Percentiles rank a stretch among this genome's conserved stretches.
phyloP scores from a whole-genome alignment of 371 early-diverging fungal species.

The Mycotypha africana region DNA sequence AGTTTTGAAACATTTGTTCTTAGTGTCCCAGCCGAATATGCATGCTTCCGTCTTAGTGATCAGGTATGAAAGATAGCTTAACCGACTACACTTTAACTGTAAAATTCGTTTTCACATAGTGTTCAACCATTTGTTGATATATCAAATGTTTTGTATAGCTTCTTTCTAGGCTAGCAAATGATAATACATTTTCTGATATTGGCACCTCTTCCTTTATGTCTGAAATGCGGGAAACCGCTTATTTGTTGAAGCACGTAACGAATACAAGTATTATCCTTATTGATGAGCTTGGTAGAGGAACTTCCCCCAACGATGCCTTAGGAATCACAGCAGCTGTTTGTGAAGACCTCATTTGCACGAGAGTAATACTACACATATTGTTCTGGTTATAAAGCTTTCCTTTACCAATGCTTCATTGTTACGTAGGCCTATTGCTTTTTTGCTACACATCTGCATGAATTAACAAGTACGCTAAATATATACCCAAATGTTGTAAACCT shows the following conservation, averaged over 20 bases:
- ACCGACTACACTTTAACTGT: too few relatives aligned
- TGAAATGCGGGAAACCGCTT: conserved; percentile 90
- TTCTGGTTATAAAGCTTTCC: too few relatives aligned
- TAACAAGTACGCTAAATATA: conserved; percentile 40
- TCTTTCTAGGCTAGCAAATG: conserved; percentile 71
- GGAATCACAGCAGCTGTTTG: conserved; percentile 77
- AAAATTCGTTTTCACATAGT: neutral
- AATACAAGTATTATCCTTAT: conserved; percentile 77
- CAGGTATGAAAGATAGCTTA: too few relatives aligned
- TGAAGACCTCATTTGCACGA: conserved; percentile 62
- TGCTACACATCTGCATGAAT: conserved; percentile 68
- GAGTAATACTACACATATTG: too few relatives aligned
- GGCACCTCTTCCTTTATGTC: conserved; percentile 84
- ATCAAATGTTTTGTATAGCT: conserved; percentile 29
- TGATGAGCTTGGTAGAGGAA: conserved; percentile 97
- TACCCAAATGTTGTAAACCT: conserved; percentile 67
- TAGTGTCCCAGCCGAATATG: conserved; percentile 89
- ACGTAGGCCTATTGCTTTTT: conserved; percentile 64
- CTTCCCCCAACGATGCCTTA: conserved; percentile 76
- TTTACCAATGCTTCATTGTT: too few relatives aligned
- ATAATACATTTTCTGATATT: conserved; percentile 52
- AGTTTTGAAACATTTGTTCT: neutral
- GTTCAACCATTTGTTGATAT: neutral
- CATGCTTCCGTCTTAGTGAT: conserved; percentile 73
- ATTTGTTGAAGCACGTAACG: conserved; percentile 72